Percentiles rank a stretch among this genome's conserved stretches.
phyloP scores from a whole-genome alignment of 768 basidiomycete genomes.

The Suillus alpinus region DNA sequence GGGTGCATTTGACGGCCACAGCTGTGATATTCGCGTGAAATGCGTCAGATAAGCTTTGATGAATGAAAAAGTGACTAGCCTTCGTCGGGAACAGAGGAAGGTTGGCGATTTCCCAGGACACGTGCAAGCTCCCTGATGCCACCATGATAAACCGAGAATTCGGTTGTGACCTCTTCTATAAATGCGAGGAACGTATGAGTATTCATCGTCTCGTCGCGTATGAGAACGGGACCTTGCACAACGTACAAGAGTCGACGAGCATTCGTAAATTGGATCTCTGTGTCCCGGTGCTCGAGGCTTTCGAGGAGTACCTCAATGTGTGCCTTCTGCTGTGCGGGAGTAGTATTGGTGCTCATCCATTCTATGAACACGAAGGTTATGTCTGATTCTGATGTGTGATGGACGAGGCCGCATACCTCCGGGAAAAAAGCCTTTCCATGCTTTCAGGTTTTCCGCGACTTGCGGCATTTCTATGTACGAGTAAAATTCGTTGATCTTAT shows the following conservation, averaged over 20 bases:
- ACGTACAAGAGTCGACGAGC: slow-evolving; percentile 88
- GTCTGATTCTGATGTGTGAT: background rate
- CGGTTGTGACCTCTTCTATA: slow-evolving; percentile 87
- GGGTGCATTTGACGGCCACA: slow-evolving; percentile 81
- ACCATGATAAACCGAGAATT: slow-evolving; percentile 91
- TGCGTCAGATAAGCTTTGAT: slow-evolving; percentile 8
- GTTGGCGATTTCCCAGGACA: slow-evolving; percentile 82
- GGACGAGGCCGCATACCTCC: slow-evolving; percentile 50
- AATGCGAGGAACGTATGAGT: slow-evolving; percentile 25
- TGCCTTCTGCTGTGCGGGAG: slow-evolving; percentile 57
- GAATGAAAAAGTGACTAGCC: slow-evolving; percentile 28
- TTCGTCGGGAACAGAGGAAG: slow-evolving; percentile 56
- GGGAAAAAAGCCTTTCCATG: slow-evolving; percentile 82
- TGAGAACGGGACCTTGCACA: slow-evolving; percentile 66
- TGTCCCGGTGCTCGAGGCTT: slow-evolving; percentile 82
- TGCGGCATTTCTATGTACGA: slow-evolving; percentile 95
- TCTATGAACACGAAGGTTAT: slow-evolving; percentile 40
- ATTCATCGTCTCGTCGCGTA: background rate
- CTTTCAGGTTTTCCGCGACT: slow-evolving; percentile 80
- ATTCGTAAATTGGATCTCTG: slow-evolving; percentile 81
- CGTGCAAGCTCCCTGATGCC: slow-evolving; percentile 84
- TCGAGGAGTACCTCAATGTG: slow-evolving; percentile 82
- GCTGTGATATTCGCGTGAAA: slow-evolving; percentile 28
- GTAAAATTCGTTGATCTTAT: slow-evolving; percentile 97
- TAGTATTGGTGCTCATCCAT: slow-evolving; percentile 67